Base-by-base conservation (phyloP, 176 grass and related monocot genomes). In the Musa acuminata region DNA sequence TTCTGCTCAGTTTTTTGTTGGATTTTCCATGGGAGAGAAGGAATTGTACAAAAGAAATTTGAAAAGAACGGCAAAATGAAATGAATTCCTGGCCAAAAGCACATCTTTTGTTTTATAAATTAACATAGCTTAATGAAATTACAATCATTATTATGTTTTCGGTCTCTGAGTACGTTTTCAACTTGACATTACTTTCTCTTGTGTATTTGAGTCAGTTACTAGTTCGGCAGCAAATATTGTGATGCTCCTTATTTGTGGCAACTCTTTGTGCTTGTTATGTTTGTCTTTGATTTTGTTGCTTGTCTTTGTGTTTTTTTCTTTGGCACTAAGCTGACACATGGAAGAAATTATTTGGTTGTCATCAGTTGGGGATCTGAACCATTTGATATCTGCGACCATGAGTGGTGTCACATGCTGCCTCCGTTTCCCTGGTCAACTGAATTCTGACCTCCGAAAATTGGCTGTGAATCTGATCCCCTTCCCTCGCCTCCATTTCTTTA, bases 401-500 rank as follows among this genome's bases (percentile, higher is more conserved):
- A 57, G 54, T 16, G 54, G 54, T 57, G 54, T 57, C 54, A 57
- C 54, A 16, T 57, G 54, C 54, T 57, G 54, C 54, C 54, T 57
- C 17, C 13, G 54, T 2, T 57, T 57, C 54, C 54, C 54, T 16
- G 54, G 54, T 19, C 54, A 57, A 57, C 54, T 57, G 54, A 57
- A 57, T 57, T 57, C 54, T 19, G 54, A 57, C 54, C 54, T 57
- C 13, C 14, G 54, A 16, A 57, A 57, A 14, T 57, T 57, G 54
- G 54, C 54, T 16, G 54, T 57, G 54, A 57, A 57, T 57, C 54
- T 57, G 13, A 57, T 57, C 54, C 54, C 54, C 54, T 73, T 73
- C 6, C 72, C 72, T 55, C 72, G 72, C 6, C 72, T 73, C 23
- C 72, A 73, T 13, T 73, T 73, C 72, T 73, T 73, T 55, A 73